Evolutionary conservation across 1,284 basidiomycete genomes (phyloP), one percentile per base, ranked within the genome.

Genomic region (Inonotus hispidus): DNA sequence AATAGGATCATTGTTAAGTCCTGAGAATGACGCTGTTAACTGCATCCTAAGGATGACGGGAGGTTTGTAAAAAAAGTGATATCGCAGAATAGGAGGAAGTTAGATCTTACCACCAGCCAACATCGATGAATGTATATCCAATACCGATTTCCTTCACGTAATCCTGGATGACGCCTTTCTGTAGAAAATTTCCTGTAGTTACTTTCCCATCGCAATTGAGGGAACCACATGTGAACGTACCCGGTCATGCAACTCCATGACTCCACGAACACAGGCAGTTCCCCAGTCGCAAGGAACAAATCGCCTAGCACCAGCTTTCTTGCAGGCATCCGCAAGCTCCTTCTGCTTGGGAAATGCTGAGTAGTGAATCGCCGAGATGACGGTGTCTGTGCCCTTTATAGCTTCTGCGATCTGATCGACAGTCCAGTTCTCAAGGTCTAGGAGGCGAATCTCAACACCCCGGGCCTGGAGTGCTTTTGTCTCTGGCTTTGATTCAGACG

Each of bases 271-370:
- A 23, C 50, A 52, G 10, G 58, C 47, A 25, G 59, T 65, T 11
- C 14, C 64, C 53, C 63, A 64, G 14, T 64, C 62, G n/a, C 43
- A 52, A 11, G 64, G 64, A n/a, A 65, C 37, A 11, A 65, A 58
- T 2, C 64, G 37, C 49, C 59, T 55, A 2, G 64, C 64, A 13
- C 59, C 62, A 7, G 53, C 49, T 16, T 57, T 59, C 56, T 64
- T 65, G 10, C 55, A 56, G 5, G 64, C 63, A 32, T 59, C 53
- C 10, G 61, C 39, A 3, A 32, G 8, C 8, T 4, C 8, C 32
- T 32, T 32, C 32, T 65, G 62, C 7, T 35, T 35, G 7, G 37
- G 19, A n/a, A 47, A 21, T 23, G 27, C 19, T 13, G 39, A 14
- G 14, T 7, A 45, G 32, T 2, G 16, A 41, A 49, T 56, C 5